Conservation (phyloP, 2,329 filamentous ascomycete genomes). For the Diaporthe longicolla region DNA sequence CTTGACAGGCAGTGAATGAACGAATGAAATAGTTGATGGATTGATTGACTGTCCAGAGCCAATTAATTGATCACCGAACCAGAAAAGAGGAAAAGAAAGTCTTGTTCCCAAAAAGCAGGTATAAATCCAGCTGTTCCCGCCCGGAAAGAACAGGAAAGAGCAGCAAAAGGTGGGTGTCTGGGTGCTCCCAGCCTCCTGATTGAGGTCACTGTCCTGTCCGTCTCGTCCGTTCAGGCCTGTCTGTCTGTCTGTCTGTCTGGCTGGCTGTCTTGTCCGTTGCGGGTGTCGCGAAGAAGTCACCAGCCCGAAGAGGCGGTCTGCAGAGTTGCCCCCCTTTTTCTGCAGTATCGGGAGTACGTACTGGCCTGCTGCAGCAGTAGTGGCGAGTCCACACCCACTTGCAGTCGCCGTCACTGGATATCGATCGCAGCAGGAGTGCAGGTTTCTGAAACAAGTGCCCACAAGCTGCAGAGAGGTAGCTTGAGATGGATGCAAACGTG, state of each 20-base stretch:
- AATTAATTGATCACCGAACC: neutral
- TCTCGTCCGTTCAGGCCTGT: neutral
- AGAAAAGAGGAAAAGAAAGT: neutral
- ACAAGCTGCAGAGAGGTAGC: neutral
- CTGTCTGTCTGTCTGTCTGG: too few relatives aligned
- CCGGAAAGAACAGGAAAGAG: neutral
- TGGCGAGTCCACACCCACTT: conserved; percentile 13
- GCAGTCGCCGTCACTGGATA: conserved; percentile 1
- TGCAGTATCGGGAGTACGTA: neutral
- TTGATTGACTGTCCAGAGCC: conserved; percentile 11
- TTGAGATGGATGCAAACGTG: neutral
- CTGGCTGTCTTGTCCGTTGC: neutral
- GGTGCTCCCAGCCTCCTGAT: conserved; percentile 2
- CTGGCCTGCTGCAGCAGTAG: neutral
- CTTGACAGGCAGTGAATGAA: conserved; percentile 42
- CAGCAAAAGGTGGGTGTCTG: conserved; percentile 1
- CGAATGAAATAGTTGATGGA: neutral
- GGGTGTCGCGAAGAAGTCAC: neutral
- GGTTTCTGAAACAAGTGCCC: conserved; percentile 22
- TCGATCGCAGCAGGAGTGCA: neutral
- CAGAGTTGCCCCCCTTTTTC: conserved; percentile 11
- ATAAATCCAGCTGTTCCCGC: conserved; percentile 11
- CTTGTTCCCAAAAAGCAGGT: neutral
- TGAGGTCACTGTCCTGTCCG: conserved; percentile 3
- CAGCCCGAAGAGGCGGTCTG: conserved; percentile 36